Percentiles rank a stretch among this genome's conserved stretches.
Evolutionary conservation across 1,139 yeast genomes (phyloP).

Genomic region (Meyerozyma athensensis): DNA sequence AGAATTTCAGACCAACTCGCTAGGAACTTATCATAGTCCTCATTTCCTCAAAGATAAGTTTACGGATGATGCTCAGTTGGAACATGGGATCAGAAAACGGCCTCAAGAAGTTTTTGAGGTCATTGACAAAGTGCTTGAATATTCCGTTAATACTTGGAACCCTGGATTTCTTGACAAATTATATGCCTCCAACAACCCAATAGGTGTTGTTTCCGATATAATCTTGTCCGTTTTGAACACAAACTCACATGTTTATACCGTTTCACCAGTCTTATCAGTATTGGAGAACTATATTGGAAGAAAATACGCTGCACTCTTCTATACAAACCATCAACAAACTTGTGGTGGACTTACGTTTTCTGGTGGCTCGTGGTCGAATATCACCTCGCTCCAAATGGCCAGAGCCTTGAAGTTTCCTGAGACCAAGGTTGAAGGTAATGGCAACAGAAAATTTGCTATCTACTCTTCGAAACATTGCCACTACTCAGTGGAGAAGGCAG

Average conservation of each 20-base stretch:
- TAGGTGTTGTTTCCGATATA: slow-evolving; percentile 73
- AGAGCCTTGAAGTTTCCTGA: slow-evolving; percentile 64
- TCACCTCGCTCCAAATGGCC: slow-evolving; percentile 77
- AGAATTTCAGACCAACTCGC: slow-evolving; percentile 23
- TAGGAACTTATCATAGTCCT: slow-evolving; percentile 40
- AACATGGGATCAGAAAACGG: background rate
- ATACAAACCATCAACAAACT: slow-evolving; percentile 32
- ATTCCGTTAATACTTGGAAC: slow-evolving; percentile 84
- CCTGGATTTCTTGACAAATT: slow-evolving; percentile 82
- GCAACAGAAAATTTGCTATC: slow-evolving; percentile 53
- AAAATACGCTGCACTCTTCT: slow-evolving; percentile 66
- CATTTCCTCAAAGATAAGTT: slow-evolving; percentile 25
- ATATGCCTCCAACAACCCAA: slow-evolving; percentile 81
- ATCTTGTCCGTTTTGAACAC: slow-evolving; percentile 70
- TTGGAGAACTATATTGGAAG: slow-evolving; percentile 67
- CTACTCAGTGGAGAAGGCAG: slow-evolving; percentile 79
- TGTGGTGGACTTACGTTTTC: slow-evolving; percentile 85
- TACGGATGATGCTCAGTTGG: background rate
- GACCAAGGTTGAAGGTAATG: slow-evolving; percentile 62
- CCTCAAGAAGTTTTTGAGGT: slow-evolving; percentile 31
- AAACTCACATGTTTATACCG: slow-evolving; percentile 82
- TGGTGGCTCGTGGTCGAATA: slow-evolving; percentile 86
- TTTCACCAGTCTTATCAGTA: slow-evolving; percentile 74
- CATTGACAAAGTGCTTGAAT: slow-evolving; percentile 55
- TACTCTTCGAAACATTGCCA: slow-evolving; percentile 73